These are phyloP conservation scores for Tephrocybe sp. DNA, from an alignment of 768 basidiomycete species.

Conservation along the genomic window DNA sequence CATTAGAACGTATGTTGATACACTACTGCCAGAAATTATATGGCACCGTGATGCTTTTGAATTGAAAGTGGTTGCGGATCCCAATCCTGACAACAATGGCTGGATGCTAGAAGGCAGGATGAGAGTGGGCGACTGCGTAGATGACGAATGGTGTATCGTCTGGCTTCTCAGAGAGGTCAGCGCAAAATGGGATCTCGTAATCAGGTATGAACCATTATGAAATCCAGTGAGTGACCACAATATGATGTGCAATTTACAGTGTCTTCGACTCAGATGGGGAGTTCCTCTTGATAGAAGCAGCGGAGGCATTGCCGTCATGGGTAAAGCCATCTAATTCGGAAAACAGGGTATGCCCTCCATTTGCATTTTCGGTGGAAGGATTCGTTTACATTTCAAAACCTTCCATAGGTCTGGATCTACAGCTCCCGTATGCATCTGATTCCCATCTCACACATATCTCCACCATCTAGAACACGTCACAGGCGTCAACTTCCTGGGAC, in stretches of 20 bases:
- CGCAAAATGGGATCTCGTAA: slow-evolving; percentile 73
- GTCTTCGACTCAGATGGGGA: slow-evolving; percentile 92
- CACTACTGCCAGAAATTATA: slow-evolving; percentile 57
- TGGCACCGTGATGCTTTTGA: slow-evolving; percentile 89
- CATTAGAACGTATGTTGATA: slow-evolving; percentile 56
- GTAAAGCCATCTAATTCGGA: slow-evolving; percentile 87
- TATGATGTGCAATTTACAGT: slow-evolving; percentile 30
- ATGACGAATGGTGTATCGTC: slow-evolving; percentile 96
- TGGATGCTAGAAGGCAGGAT: slow-evolving; percentile 79
- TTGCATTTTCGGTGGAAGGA: slow-evolving; percentile 31
- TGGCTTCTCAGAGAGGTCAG: slow-evolving; percentile 85
- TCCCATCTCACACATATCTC: slow-evolving; percentile 75
- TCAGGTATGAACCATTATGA: slow-evolving; percentile 54
- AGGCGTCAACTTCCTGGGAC: slow-evolving; percentile 44
- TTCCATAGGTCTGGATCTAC: slow-evolving; percentile 87
- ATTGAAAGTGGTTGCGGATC: slow-evolving; percentile 59
- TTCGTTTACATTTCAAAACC: slow-evolving; percentile 26
- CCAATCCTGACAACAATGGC: slow-evolving; percentile 37
- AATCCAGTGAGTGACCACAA: background rate
- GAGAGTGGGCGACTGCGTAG: slow-evolving; percentile 94
- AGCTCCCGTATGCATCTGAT: slow-evolving; percentile 82
- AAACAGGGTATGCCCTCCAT: slow-evolving; percentile 76
- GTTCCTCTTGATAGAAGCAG: slow-evolving; percentile 95
- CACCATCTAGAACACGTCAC: slow-evolving; percentile 52
- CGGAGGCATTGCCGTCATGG: slow-evolving; percentile 87